Evolutionary conservation across 371 early-diverging fungal genomes (phyloP), one percentile per base, ranked within the genome.

Genomic region (Actinomortierella wolfii): DNA sequence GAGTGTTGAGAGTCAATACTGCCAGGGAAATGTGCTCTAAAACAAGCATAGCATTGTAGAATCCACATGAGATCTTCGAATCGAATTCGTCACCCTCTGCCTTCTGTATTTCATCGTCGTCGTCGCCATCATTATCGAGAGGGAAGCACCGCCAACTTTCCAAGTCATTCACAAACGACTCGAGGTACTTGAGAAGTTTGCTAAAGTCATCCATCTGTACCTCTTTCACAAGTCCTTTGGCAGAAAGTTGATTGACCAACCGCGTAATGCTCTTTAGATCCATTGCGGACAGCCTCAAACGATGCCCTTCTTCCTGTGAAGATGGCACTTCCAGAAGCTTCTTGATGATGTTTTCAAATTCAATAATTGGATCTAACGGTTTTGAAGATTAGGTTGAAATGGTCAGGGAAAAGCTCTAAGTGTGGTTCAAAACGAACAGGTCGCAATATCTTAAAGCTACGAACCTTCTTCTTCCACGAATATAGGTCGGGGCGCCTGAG

Each of bases 11-110:
- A 14, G 66, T 59, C 3, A 42, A 17, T 3, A 73, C 42, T n/a
- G 63, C 56, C 14, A 73, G 40, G 6, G 42, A 17, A 7, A 62
- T 47, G 54, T 73, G 64, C 6, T 73, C 63, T 21, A 66, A 6
- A 11, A 34, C 34, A 11, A 34, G 34, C 34, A 34, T 34, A 11
- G 34, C 11, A 11, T 34, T 34, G 50, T 47, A 2, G 20, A 24
- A 6, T 47, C 20, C 21, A 43, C 42, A 42, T 2, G 50, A 46
- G 3, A 47, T 23, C 5, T 51, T 49, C 1, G 20, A 51, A 17
- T 59, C 59, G 6, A 66, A 34, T 6, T 52, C 23, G 2, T 25
- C 25, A 18, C 13, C 24, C 17, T 51, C 14, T 8, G 11, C 25
- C 3, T 21, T 39, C 2, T 17, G 7, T 0, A 21, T 17, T 21